Evolutionary conservation across 2,329 filamentous ascomycete species (phyloP).

Genomic region (Didymella pomorum): DNA sequence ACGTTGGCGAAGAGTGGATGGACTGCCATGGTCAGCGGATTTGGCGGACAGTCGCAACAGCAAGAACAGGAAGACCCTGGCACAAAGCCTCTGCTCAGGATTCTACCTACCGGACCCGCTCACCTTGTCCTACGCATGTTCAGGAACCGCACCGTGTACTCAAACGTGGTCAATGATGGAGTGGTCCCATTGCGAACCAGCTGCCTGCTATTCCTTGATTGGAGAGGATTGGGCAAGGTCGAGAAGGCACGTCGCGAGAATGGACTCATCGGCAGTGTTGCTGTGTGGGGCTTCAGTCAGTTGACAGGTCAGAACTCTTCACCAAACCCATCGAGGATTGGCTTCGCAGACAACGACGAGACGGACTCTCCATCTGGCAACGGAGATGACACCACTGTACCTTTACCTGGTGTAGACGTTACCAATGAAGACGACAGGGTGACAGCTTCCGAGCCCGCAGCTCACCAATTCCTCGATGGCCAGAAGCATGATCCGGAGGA

Average conservation of each 20-base stretch:
- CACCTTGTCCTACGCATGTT: constrained; percentile 88
- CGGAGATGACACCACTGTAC: constrained; percentile 64
- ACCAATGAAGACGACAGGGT: constrained; percentile 69
- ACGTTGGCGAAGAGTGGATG: constrained; percentile 85
- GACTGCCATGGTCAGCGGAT: constrained; percentile 84
- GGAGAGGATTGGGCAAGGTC: constrained; percentile 90
- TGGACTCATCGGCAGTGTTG: constrained; percentile 89
- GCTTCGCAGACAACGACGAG: constrained; percentile 40
- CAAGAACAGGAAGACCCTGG: constrained; percentile 72
- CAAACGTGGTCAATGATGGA: constrained; percentile 96
- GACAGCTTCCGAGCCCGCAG: constrained; percentile 50
- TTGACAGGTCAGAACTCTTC: constrained; percentile 73
- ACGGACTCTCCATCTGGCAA: constrained; percentile 42
- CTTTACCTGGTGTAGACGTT: constrained; percentile 72
- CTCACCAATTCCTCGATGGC: constrained; percentile 43
- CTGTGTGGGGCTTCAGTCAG: constrained; percentile 94
- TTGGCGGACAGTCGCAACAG: constrained; percentile 68
- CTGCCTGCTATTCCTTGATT: constrained; percentile 95
- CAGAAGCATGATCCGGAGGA: constrained; percentile 35
- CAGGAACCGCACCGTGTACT: constrained; percentile 89
- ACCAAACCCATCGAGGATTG: constrained; percentile 62
- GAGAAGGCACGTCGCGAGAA: constrained; percentile 94
- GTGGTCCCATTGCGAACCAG: constrained; percentile 95
- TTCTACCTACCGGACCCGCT: constrained; percentile 89
- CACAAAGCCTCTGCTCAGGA: constrained; percentile 86